Conservation (phyloP, 163 green algal genomes). For the Scenedesmus sp. region DNA sequence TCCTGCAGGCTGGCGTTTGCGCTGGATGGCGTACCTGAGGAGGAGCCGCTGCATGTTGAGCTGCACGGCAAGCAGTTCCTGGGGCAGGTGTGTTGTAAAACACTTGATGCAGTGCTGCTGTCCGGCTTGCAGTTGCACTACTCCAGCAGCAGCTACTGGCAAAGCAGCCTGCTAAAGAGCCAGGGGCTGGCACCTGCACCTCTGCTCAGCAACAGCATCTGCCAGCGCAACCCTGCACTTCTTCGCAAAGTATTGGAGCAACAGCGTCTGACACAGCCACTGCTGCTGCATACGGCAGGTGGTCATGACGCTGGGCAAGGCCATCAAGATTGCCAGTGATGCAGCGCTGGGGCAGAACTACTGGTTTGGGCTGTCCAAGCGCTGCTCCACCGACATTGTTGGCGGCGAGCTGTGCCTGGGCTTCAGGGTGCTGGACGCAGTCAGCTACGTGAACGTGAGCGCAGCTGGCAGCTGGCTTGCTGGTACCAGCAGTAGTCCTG, state of each 20-base stretch:
- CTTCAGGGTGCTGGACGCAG: constrained; percentile 32
- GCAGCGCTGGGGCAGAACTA: constrained; percentile 14
- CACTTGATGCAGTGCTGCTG: not conserved
- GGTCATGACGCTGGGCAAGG: constrained; percentile 51
- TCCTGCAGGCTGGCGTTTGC: constrained; percentile 38
- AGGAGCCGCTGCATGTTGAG: constrained; percentile 48
- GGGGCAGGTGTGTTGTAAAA: constrained; percentile 32
- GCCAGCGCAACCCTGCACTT: not conserved
- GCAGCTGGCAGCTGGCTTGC: too few species aligned
- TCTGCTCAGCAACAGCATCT: not conserved
- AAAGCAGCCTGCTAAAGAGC: too few species aligned
- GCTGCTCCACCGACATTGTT: constrained; percentile 43
- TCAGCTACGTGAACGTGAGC: constrained; percentile 6
- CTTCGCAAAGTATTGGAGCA: not conserved
- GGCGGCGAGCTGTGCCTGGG: constrained; percentile 47
- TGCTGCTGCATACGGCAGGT: constrained; percentile 22
- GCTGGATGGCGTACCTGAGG: constrained; percentile 32
- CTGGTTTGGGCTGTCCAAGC: constrained; percentile 45
- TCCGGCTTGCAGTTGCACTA: too few species aligned
- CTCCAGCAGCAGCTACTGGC: too few species aligned
- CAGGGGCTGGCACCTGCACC: too few species aligned
- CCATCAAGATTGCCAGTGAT: constrained; percentile 36
- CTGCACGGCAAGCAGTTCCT: constrained; percentile 49
- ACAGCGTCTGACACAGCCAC: not conserved
- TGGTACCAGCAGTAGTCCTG: not conserved